Base-by-base conservation (phyloP, 1,139 yeast species). In the Zygotorulaspora mrakii region DNA sequence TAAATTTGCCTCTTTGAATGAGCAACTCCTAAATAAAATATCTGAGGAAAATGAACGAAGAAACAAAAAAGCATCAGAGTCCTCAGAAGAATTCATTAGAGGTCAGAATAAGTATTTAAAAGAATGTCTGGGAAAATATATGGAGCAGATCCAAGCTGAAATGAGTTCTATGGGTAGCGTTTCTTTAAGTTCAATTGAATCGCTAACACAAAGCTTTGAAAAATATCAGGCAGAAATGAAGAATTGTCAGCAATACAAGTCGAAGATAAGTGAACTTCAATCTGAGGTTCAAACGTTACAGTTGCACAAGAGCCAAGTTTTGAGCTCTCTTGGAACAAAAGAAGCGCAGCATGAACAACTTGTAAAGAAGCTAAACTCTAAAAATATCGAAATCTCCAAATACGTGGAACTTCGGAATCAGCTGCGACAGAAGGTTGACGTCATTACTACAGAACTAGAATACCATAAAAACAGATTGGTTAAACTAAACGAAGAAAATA, bases 291-390 rank as follows among this genome's bases (percentile, higher is more conserved):
- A 43, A 3, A 29, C 39, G 3, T 40, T 49, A 18, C 45, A 53
- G 33, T 46, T 54, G 26, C 61, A 57, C 29, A 55, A 57, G 20
- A 50, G 53, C 11, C 59, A 57, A 39, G 48, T 48, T n/a, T 43
- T 57, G 23, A 37, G 50, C 9, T 24, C 49, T 4, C 37, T 58
- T n/a, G 61, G 60, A 8, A 47, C 52, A 8, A 57, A 56, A 43
- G 61, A 59, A 33, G 59, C 58, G 2, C 60, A 59, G 31, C 50
- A 45, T 25, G 62, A 58, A 11, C 60, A 55, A 10, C 27, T 52
- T 2, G 28, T 31, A 10, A 39, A 40, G 22, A 35, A 44, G n/a
- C n/a, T 49, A 3, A 43, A 44, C 12, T 37, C 32, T 7, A 45
- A 49, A 24, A 43, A 37, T 9, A 36, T 45, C 4, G 41, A 43